phyloP scores from a whole-genome alignment of 345 rosid species.

The Bruguiera gymnorhiza region DNA sequence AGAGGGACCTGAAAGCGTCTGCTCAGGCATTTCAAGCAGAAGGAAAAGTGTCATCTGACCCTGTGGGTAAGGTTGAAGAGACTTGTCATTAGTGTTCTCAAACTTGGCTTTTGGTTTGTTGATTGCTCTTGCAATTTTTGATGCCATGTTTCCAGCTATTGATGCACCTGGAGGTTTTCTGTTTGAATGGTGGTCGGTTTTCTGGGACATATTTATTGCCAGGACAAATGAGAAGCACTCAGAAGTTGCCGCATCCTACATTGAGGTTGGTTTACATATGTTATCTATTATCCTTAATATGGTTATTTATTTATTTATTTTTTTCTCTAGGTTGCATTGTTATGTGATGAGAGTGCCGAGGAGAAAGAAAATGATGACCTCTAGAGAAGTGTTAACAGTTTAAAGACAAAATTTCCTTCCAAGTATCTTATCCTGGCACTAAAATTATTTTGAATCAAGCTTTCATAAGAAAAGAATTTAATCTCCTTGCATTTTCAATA shows the following conservation, averaged over 20 bases:
- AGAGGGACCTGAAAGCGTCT: constrained; percentile 90
- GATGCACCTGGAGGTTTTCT: constrained; percentile 99
- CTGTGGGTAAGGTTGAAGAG: constrained; percentile 62
- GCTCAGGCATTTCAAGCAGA: constrained; percentile 98
- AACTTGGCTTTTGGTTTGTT: not conserved
- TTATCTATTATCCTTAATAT: not conserved
- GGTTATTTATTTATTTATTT: not conserved
- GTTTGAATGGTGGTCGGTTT: constrained; percentile 99
- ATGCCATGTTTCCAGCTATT: constrained; percentile 57
- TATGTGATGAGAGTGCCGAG: not conserved
- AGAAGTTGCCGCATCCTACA: constrained; percentile 96
- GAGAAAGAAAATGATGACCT: constrained; percentile 2
- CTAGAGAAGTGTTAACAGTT: not conserved
- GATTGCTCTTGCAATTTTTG: constrained; percentile 12
- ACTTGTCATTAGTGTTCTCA: not conserved
- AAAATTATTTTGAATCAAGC: not conserved
- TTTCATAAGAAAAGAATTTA: too few species aligned
- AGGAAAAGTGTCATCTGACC: constrained; percentile 97
- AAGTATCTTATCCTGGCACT: not conserved
- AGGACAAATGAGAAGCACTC: constrained; percentile 98
- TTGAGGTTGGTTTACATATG: constrained; percentile 56
- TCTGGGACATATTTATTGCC: constrained; percentile 99
- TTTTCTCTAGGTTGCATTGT: not conserved
- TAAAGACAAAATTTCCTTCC: not conserved
- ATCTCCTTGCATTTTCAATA: too few species aligned